Evolutionary conservation across 2,329 filamentous ascomycete species (phyloP).

Genomic region (Clarireedia hainanense): DNA sequence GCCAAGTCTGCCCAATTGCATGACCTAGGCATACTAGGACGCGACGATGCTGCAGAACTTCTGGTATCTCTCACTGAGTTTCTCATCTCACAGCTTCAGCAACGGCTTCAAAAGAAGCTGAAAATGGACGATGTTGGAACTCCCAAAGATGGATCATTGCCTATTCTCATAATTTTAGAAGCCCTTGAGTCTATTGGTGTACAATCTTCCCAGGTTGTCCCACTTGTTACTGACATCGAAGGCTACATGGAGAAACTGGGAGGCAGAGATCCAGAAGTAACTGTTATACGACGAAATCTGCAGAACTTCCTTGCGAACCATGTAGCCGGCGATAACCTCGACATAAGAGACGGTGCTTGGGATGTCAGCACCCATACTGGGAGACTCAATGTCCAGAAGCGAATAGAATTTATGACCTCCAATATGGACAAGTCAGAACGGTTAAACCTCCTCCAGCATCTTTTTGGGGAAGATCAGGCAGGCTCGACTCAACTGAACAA

Average conservation of each 20-base stretch:
- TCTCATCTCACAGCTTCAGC: constrained; percentile 19
- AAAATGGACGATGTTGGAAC: constrained; percentile 9
- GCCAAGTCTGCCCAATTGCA: constrained; percentile 14
- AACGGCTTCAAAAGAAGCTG: constrained; percentile 12
- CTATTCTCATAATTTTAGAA: constrained; percentile 18
- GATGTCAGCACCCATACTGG: constrained; percentile 15
- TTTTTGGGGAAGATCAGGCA: constrained; percentile 13
- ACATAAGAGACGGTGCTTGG: not conserved
- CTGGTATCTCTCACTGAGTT: constrained; percentile 13
- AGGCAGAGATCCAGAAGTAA: constrained; percentile 11
- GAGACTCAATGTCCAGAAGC: constrained; percentile 17
- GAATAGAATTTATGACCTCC: constrained; percentile 9
- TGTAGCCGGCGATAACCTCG: constrained; percentile 1
- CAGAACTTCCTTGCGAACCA: constrained; percentile 18
- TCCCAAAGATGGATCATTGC: constrained; percentile 11
- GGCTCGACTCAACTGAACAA: constrained; percentile 18
- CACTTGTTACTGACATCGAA: constrained; percentile 12
- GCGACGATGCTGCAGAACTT: constrained; percentile 13
- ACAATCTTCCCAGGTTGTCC: constrained; percentile 10
- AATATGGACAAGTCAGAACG: constrained; percentile 18
- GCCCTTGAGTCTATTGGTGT: constrained; percentile 18
- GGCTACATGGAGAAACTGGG: constrained; percentile 8
- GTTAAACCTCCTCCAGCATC: constrained; percentile 16
- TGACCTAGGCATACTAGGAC: constrained; percentile 18
- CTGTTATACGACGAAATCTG: constrained; percentile 10